Evolutionary conservation across 1,284 basidiomycete genomes (phyloP).

Genomic region (Marasmius oreades): DNA sequence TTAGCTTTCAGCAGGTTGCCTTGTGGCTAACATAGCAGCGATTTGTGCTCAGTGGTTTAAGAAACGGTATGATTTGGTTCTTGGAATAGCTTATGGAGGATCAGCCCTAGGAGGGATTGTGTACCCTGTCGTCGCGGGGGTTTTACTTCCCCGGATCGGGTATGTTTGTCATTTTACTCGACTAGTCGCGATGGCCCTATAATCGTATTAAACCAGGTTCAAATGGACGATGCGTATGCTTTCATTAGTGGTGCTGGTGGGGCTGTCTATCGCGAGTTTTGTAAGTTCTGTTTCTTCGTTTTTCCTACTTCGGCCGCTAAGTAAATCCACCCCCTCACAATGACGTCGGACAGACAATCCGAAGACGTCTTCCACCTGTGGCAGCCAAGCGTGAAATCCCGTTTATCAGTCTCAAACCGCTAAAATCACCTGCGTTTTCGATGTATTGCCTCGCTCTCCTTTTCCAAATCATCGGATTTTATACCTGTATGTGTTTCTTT

Average conservation of each 20-base stretch:
- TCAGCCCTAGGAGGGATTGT: neutral
- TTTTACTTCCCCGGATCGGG: neutral
- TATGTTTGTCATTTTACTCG: neutral
- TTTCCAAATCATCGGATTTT: neutral
- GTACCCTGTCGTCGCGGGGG: neutral
- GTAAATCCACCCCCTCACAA: neutral
- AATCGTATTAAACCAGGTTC: neutral
- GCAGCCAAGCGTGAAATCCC: neutral
- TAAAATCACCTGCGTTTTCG: neutral
- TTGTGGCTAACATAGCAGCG: neutral
- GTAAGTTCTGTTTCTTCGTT: neutral
- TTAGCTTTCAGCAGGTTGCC: neutral
- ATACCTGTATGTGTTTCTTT: neutral
- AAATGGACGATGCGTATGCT: neutral
- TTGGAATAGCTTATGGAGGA: neutral
- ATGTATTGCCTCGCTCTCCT: neutral
- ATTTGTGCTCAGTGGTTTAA: neutral
- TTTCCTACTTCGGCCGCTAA: neutral
- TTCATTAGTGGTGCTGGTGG: neutral
- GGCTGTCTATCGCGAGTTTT: neutral
- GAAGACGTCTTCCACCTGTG: neutral
- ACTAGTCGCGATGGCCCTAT: no score
- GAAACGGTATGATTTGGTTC: neutral
- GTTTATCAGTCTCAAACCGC: neutral
- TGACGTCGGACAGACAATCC: neutral